These are phyloP conservation scores for Piromyces finnis DNA, from an alignment of 192 early-diverging fungal genomes.

Conservation along the genomic window DNA sequence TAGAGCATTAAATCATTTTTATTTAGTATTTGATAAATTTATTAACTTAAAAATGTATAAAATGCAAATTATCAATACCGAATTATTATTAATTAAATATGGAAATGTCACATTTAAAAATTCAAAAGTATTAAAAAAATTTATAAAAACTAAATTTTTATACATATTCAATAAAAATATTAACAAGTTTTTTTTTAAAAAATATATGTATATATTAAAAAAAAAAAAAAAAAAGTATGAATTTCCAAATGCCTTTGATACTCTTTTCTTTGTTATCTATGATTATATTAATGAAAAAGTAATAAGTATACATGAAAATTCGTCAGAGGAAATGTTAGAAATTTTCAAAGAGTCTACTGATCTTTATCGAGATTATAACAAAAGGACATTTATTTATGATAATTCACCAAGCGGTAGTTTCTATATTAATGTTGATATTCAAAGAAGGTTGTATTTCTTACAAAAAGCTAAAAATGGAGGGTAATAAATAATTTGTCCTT, in stretches of 20 bases:
- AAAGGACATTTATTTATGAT: background rate
- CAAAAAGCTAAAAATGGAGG: conserved; percentile 55
- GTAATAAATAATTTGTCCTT: too few species aligned
- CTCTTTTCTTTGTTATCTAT: conserved; percentile 53
- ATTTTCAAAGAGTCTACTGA: conserved; percentile 23
- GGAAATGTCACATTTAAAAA: conserved; percentile 9
- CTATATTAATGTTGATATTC: conserved; percentile 29
- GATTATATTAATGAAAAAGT: conserved; percentile 30
- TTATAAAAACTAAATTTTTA: too few species aligned
- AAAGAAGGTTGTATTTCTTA: conserved; percentile 29
- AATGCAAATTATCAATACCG: conserved; percentile 43
- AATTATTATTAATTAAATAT: conserved; percentile 47
- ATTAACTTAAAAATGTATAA: conserved; percentile 42
- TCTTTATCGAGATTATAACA: conserved; percentile 3
- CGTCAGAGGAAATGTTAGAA: conserved; percentile 34
- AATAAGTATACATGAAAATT: conserved; percentile 42
- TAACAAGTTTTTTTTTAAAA: too few species aligned
- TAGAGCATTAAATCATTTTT: conserved; percentile 33
- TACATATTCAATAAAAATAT: too few species aligned
- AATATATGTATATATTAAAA: too few species aligned
- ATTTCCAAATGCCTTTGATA: conserved; percentile 10
- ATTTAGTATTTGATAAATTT: conserved; percentile 40
- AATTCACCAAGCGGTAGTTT: background rate
- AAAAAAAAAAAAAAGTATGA: background rate
- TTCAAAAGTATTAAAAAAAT: background rate